phyloP scores from a whole-genome alignment of 371 early-diverging fungal genomes.

The Choanephora cucurbitarum region DNA sequence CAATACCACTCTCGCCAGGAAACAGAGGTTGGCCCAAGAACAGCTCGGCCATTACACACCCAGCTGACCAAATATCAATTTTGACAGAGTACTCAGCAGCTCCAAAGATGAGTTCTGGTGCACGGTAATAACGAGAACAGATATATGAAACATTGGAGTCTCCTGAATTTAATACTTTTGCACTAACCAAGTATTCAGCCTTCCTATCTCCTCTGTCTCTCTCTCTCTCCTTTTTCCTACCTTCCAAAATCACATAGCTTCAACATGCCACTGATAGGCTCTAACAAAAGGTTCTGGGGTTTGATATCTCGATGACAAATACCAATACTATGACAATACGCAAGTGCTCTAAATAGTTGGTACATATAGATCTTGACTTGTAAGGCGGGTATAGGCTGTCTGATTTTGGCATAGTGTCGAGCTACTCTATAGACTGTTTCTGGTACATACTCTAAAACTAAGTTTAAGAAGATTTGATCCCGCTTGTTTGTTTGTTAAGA shows the following conservation, averaged over 20 bases:
- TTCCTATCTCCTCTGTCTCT: background rate
- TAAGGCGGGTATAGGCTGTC: conserved; percentile 89
- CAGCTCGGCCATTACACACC: conserved; percentile 97
- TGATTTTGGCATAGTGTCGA: conserved; percentile 77
- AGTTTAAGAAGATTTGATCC: conserved; percentile 83
- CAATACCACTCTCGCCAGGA: conserved; percentile 97
- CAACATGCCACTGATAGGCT: conserved; percentile 83
- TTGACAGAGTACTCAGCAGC: conserved; percentile 86
- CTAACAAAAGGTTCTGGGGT: conserved; percentile 97
- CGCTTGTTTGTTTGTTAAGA: conserved; percentile 12
- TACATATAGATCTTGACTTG: conserved; percentile 95
- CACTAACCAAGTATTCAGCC: conserved; percentile 42
- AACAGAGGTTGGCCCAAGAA: conserved; percentile 93
- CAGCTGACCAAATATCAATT: conserved; percentile 97
- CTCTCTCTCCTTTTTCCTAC: conserved; percentile 35
- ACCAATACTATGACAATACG: conserved; percentile 94
- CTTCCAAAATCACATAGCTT: conserved; percentile 98
- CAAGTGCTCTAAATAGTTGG: conserved; percentile 93
- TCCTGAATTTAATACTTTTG: conserved; percentile 86
- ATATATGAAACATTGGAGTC: conserved; percentile 96
- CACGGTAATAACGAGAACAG: conserved; percentile 96
- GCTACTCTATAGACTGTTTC: conserved; percentile 85
- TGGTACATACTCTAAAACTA: conserved; percentile 82
- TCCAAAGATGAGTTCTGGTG: conserved; percentile 95
- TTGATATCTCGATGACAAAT: conserved; percentile 95